Base-by-base conservation (phyloP, 73 alveolate genomes). In the Symbiodinium pilosum region DNA sequence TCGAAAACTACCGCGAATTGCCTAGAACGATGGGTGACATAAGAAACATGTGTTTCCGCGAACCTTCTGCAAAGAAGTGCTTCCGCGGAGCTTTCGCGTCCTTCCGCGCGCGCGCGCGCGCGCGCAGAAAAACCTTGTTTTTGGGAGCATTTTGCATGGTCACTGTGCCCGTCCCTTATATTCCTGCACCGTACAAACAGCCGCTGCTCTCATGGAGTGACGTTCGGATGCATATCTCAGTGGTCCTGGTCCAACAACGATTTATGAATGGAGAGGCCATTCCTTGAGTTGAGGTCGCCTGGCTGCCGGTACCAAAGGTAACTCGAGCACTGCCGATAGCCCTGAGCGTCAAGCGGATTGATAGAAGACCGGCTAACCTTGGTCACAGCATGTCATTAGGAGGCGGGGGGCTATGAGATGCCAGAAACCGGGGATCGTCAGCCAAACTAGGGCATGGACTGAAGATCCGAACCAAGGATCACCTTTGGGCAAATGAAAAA, bases 271-370 rank as follows among this genome's bases (percentile, higher is more conserved):
- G 77, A 85, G 28, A 91, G 51, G 51, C 97, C 97, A 28, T 91
- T 91, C 88, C 81, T 69, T 16, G 97, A 89, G 87, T 42, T 28
- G 89, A 71, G 51, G 88, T 91, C 97, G 43, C 97, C 97, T 91
- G 43, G 32, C 89, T 0, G 59, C 32, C 52, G 39, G 7, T 38
- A 11, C 88, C 56, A 81, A 81, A 2, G 24, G 32, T 14, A 14
- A 59, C 34, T 14, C 38, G 6, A 59, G n/a, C 8, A 20, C n/a
- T 14, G 30, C 11, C 11, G 21, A 59, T 6, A 47, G 59, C 39
- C 41, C n/a, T n/a, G n/a, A n/a, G 43, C 43, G 75, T 11, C n/a
- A 9, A 6, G 42, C 94, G 94, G 68, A 87, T 87, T 39, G 69
- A 89, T 26, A 89, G 87, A 5, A 89, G 24, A 38, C 42, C 39